A percentile compares a stretch with the other conserved stretches of the same genome.
These are phyloP conservation scores for Lactarius akahatsu DNA, from an alignment of 768 basidiomycete species.

Conservation along the genomic window DNA sequence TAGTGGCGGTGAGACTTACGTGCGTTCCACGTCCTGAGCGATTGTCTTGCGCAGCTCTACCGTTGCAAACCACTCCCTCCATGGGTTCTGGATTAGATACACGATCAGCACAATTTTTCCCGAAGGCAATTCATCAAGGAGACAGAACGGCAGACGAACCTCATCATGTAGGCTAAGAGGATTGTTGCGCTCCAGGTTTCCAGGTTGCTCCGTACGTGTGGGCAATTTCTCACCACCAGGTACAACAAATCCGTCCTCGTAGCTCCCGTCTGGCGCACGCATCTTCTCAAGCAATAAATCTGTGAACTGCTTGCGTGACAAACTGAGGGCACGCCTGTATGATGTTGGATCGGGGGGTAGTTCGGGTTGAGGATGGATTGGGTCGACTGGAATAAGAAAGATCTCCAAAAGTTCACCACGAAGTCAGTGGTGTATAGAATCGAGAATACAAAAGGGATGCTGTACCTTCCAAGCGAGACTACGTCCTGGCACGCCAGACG, in stretches of 20 bases:
- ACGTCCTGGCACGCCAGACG: slow-evolving; percentile 62
- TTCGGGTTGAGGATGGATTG: slow-evolving; percentile 53
- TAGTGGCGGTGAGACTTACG: slow-evolving; percentile 51
- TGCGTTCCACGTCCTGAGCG: slow-evolving; percentile 91
- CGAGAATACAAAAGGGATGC: background rate
- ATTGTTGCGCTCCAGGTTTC: slow-evolving; percentile 70
- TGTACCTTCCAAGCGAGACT: slow-evolving; percentile 85
- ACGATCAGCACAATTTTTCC: background rate
- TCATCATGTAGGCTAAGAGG: slow-evolving; percentile 78
- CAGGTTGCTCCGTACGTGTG: slow-evolving; percentile 30
- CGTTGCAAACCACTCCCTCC: slow-evolving; percentile 91
- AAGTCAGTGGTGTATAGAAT: slow-evolving; percentile 15
- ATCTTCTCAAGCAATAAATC: slow-evolving; percentile 64
- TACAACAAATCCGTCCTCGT: slow-evolving; percentile 62
- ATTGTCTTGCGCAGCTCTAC: slow-evolving; percentile 89
- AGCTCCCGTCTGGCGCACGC: slow-evolving; percentile 83
- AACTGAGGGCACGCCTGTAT: slow-evolving; percentile 40
- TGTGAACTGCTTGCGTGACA: slow-evolving; percentile 56
- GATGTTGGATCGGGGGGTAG: slow-evolving; percentile 31
- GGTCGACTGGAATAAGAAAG: slow-evolving; percentile 66
- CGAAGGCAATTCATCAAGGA: background rate
- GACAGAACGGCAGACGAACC: slow-evolving; percentile 38
- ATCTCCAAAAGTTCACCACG: slow-evolving; percentile 45
- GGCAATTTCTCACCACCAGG: slow-evolving; percentile 49
- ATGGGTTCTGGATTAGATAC: slow-evolving; percentile 67